Evolutionary conservation across 495 filamentous ascomycete species (phyloP).

Genomic region (Trichocladium uniseriatum): DNA sequence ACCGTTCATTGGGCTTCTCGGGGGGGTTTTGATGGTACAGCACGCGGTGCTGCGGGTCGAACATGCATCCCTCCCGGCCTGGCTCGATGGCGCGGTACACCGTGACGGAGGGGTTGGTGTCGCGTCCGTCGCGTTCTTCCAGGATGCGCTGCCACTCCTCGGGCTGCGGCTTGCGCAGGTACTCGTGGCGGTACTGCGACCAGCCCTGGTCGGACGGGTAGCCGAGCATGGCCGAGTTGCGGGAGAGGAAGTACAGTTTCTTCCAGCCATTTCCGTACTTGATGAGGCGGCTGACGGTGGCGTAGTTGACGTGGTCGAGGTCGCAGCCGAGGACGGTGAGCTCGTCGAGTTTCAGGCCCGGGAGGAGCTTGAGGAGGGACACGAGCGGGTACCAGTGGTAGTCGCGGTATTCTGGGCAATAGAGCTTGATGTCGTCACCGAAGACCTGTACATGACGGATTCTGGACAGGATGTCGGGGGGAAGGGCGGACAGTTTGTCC

Average conservation of each 20-base stretch:
- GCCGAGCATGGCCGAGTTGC: neutral
- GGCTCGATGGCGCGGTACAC: neutral
- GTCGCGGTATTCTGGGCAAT: neutral
- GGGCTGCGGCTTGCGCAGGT: neutral
- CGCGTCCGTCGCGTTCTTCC: neutral
- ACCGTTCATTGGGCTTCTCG: neutral
- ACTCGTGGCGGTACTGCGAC: neutral
- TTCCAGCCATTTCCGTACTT: neutral
- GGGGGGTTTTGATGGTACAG: neutral
- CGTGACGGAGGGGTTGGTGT: neutral
- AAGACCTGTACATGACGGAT: neutral
- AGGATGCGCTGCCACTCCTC: neutral
- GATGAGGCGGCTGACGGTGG: neutral
- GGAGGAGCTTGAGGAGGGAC: neutral
- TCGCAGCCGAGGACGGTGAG: neutral
- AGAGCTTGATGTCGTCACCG: neutral
- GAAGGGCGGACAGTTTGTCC: neutral
- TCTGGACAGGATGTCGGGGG: neutral
- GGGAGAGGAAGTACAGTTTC: neutral
- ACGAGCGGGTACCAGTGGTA: neutral
- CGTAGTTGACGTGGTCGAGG: neutral
- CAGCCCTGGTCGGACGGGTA: neutral
- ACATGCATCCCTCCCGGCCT: neutral
- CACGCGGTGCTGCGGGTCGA: neutral
- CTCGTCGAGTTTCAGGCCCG: constrained; percentile 1